A percentile compares a stretch with the other conserved stretches of the same genome.
Conservation (phyloP, 495 filamentous ascomycete genomes). For the Neurospora tetraspora region DNA sequence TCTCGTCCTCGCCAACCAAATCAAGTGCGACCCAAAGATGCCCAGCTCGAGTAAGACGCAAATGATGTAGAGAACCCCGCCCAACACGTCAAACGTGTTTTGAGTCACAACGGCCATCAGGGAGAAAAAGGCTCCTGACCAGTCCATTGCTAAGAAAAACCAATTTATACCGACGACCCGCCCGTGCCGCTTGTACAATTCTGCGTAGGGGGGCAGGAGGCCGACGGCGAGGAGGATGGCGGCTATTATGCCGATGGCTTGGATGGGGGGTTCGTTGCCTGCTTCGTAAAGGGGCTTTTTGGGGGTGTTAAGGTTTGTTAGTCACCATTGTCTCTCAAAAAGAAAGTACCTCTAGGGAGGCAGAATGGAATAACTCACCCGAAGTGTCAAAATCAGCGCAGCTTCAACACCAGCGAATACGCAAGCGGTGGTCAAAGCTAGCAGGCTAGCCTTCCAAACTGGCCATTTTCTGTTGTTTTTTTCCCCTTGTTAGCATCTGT, state of each 20-base stretch:
- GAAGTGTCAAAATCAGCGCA: slow-evolving; percentile 52
- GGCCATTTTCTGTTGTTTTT: slow-evolving; percentile 37
- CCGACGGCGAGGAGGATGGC: slow-evolving; percentile 65
- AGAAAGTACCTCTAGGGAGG: no score
- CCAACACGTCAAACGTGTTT: slow-evolving; percentile 58
- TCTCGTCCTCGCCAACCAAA: slow-evolving; percentile 58
- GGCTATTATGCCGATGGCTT: slow-evolving; percentile 52
- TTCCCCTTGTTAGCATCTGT: background rate
- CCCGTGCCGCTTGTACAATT: slow-evolving; percentile 60
- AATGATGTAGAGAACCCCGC: slow-evolving; percentile 58
- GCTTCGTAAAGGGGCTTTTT: slow-evolving; percentile 38
- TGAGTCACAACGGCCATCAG: slow-evolving; percentile 60
- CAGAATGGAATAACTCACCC: slow-evolving; percentile 34
- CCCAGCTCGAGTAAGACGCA: slow-evolving; percentile 56
- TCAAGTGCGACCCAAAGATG: slow-evolving; percentile 56
- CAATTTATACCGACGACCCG: slow-evolving; percentile 61
- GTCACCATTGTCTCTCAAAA: no score
- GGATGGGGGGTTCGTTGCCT: slow-evolving; percentile 41
- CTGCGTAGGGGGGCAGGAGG: slow-evolving; percentile 60
- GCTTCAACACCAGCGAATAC: slow-evolving; percentile 50
- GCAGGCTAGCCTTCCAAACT: slow-evolving; percentile 35
- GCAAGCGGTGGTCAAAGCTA: slow-evolving; percentile 30
- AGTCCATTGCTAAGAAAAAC: slow-evolving; percentile 61
- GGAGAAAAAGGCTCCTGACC: slow-evolving; percentile 63
- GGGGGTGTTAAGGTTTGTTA: no score